Evolutionary conservation across 148 eudicot species (phyloP), one percentile per base, ranked within the genome.

Genomic region (Rhododendron ovatum): DNA sequence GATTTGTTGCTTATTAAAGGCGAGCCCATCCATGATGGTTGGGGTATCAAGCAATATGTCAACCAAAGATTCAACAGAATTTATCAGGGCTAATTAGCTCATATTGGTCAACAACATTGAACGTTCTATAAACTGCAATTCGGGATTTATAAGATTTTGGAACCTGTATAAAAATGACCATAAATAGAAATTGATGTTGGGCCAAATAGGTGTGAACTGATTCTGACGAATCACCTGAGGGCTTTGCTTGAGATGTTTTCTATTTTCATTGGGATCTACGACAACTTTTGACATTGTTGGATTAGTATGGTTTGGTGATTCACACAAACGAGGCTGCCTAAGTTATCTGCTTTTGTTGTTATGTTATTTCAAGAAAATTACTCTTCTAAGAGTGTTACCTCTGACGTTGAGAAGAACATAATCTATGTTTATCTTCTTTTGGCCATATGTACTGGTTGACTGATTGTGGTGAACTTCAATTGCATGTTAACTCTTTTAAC

Each of bases 391-490:
- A 83, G 37, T 67, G 76, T 65, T n/a, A 14, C 41, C 61, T 18
- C 5, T 35, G 10, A 47, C 61, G 47, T 71, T 71, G 78, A 3
- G 61, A 47, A 45, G 41, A 45, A 53, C 41, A 43, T 48, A 33
- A 43, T 71, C 30, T 3, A 33, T 75, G 51, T 84, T 53, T 20
- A 3, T 76, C 8, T 55, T 75, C 26, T 15, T 71, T 51, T 50
- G n/a, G 53, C 45, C n/a, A 8, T 81, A 15, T 35, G 55, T 61
- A 71, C 14, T 67, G 28, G 30, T 82, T 43, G 55, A 39, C 28
- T 75, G 61, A 82, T 51, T 77, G 37, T 30, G 63, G 75, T 83
- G 80, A 33, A 85, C n/a, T 37, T 61, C 67, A n/a, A 63, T 65
- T 59, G 77, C 35, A 20, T 82, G 35, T 71, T 43, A 41, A 35